phyloP scores from a whole-genome alignment of 441 rosid genomes.

The Adansonia grandidieri region DNA sequence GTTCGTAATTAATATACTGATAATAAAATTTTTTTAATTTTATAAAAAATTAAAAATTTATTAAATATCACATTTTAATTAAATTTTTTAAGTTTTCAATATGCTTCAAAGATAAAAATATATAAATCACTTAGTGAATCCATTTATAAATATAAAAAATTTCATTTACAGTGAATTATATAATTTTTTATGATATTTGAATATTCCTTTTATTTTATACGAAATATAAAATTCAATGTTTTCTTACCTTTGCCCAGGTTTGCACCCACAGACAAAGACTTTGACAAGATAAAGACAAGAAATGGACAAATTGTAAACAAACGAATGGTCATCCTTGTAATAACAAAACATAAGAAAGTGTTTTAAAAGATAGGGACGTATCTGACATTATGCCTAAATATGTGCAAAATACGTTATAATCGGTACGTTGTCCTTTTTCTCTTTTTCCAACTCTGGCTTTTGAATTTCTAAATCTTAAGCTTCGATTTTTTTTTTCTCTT shows the following conservation, averaged over 20 bases:
- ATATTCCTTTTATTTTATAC: neutral
- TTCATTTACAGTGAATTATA: no score
- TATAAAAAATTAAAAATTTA: neutral
- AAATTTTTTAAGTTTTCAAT: no score
- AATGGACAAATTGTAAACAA: neutral
- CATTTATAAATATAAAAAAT: no score
- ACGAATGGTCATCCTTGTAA: neutral
- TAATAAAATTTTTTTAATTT: neutral
- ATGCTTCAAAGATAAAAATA: no score
- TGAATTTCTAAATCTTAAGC: slow-evolving; percentile 8
- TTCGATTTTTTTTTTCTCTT: slow-evolving; percentile 19
- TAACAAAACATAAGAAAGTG: neutral
- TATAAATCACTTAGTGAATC: no score
- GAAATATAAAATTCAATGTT: neutral
- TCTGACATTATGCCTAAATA: neutral
- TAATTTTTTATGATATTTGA: neutral
- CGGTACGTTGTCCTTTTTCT: neutral
- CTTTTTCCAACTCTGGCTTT: neutral
- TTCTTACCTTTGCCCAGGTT: neutral
- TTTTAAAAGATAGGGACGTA: neutral
- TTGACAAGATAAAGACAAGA: neutral
- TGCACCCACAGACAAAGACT: neutral
- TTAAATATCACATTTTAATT: no score
- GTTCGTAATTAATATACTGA: no score
- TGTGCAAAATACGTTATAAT: neutral